A percentile compares a stretch with the other conserved stretches of the same genome.
phyloP scores from a whole-genome alignment of 352 stramenopile genomes.

The Globisporangium carolinianum region DNA sequence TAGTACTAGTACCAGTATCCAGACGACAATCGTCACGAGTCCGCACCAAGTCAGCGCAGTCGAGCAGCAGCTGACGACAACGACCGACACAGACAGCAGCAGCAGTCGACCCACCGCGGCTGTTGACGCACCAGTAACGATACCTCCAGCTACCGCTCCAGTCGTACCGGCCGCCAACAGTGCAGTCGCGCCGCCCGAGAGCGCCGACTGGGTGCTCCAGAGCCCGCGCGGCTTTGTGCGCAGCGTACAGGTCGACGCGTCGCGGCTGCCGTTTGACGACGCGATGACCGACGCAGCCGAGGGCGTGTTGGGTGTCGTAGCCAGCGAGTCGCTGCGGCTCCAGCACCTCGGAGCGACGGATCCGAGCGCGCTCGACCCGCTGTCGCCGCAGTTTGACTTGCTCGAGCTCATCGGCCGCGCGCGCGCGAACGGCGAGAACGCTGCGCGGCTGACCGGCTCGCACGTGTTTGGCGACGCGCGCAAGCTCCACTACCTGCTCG shows the following conservation, averaged over 20 bases:
- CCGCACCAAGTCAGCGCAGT: too few relatives aligned
- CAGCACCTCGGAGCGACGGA: constrained; percentile 65
- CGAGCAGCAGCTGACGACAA: neutral
- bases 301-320: constrained; percentile 61
- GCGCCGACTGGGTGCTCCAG: constrained; percentile 42
- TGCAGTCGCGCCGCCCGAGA: constrained; percentile 16
- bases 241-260: constrained; percentile 49
- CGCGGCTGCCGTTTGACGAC: constrained; percentile 47
- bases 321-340: constrained; percentile 53
- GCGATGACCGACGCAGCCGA: constrained; percentile 34
- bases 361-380: constrained; percentile 40
- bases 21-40: too few relatives aligned
- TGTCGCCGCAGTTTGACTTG: constrained; percentile 67
- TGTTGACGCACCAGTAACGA: neutral
- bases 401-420: constrained; percentile 71
- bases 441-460: constrained; percentile 43
- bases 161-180: neutral
- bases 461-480: constrained; percentile 59
- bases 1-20: too few relatives aligned
- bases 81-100: neutral
- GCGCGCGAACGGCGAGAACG: constrained; percentile 51
- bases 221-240: constrained; percentile 61
- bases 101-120: neutral
- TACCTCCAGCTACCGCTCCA: neutral
- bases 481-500: constrained; percentile 78